Evolutionary conservation across 2,329 filamentous ascomycete species (phyloP).

Genomic region (Domatiomyces catenatus): DNA sequence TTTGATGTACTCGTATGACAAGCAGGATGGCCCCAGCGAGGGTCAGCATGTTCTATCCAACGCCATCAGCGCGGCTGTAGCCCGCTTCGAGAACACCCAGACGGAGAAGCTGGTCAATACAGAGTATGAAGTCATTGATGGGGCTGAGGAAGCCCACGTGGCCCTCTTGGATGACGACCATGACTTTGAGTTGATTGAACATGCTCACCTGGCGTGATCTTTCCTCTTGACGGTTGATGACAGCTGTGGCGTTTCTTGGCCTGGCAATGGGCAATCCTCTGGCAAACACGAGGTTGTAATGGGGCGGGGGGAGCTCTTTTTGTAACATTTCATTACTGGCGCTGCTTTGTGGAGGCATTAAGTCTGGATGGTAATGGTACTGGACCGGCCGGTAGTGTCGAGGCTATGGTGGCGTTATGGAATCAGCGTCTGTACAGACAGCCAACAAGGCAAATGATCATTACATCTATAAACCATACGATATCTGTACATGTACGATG

Average conservation of each 20-base stretch:
- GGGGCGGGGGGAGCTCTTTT: background rate
- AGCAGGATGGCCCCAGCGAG: constrained; percentile 32
- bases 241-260: background rate
- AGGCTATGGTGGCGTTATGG: background rate
- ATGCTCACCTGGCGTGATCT: constrained; percentile 17
- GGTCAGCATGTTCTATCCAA: constrained; percentile 43
- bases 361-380: constrained; percentile 26
- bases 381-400: constrained; percentile 22
- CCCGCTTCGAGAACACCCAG: constrained; percentile 44
- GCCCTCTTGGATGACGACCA: constrained; percentile 22
- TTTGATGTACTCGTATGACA: constrained; percentile 41
- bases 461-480: no score
- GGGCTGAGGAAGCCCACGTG: constrained; percentile 25
- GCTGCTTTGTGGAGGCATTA: constrained; percentile 46
- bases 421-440: background rate
- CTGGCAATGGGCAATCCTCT: background rate
- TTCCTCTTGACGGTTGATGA: background rate
- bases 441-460: background rate
- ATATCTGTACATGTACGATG: no score
- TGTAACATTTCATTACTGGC: constrained; percentile 9
- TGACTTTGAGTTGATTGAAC: constrained; percentile 29
- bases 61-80: constrained; percentile 42
- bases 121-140: constrained; percentile 40
- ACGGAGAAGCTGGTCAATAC: constrained; percentile 45
- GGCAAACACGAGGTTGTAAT: background rate